Conservation (phyloP, 1,139 yeast genomes). For the Yamadazyma atlantica region DNA sequence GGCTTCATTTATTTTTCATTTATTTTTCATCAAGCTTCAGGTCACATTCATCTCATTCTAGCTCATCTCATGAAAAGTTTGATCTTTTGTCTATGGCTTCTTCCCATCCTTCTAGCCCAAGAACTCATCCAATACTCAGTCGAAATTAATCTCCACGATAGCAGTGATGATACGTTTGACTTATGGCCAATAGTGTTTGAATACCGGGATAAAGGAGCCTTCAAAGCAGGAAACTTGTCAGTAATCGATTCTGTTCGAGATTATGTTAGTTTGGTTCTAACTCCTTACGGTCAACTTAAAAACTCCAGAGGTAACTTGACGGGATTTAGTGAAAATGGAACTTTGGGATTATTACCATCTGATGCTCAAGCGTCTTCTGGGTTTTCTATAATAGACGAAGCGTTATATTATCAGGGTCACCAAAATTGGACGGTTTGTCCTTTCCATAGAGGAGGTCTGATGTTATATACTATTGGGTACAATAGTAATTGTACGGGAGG, state of each 20-base stretch:
- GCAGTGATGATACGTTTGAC: not conserved
- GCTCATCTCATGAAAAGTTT: not conserved
- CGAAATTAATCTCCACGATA: constrained; percentile 2
- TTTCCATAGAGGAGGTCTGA: not conserved
- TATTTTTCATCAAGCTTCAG: too few species aligned
- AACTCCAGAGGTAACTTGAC: constrained; percentile 4
- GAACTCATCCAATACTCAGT: constrained; percentile 2
- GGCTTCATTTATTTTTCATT: too few species aligned
- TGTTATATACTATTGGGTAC: constrained; percentile 7
- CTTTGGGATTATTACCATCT: constrained; percentile 9
- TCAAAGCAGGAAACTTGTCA: constrained; percentile 11
- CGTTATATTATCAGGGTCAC: constrained; percentile 6
- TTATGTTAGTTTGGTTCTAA: constrained; percentile 8
- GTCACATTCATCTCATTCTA: too few species aligned
- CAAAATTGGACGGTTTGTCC: constrained; percentile 14
- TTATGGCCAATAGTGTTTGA: constrained; percentile 12
- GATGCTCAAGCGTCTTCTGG: constrained; percentile 2
- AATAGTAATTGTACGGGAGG: constrained; percentile 9
- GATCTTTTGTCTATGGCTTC: not conserved
- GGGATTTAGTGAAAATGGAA: constrained; percentile 10
- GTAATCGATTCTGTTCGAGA: constrained; percentile 4
- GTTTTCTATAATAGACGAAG: constrained; percentile 7
- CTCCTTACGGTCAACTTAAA: constrained; percentile 11
- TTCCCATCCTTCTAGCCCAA: not conserved
- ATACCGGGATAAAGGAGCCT: constrained; percentile 5